Base-by-base conservation (phyloP, 257 asterid genomes). In the Eustoma russellianum region DNA sequence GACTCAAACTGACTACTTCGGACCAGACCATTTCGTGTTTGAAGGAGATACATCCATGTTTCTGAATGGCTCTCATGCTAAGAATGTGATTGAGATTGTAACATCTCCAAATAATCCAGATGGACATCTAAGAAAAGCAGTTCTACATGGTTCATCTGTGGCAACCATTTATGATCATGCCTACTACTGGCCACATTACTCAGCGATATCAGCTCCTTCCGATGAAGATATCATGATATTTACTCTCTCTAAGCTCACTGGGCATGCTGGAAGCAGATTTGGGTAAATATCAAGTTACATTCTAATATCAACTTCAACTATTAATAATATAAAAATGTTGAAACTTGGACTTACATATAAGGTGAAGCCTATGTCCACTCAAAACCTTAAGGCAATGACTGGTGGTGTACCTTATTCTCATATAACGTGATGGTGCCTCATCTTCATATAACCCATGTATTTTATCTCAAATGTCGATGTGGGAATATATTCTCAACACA, bases 31-130 rank as follows among this genome's bases (percentile, higher is more conserved):
- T 30, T 81, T 64, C 17, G 70, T 72, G 71, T 87, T 72, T n/a
- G 49, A 46, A 44, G 90, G 87, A 35, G 90, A 83, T 51, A 70
- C 74, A 8, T 52, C 67, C 6, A 8, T 38, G 52, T 43, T 66
- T 72, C 70, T 46, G 38, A 79, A 75, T 15, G 52, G 59, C 5
- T 62, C 85, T 8, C 61, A 68, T 40, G 59, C 43, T 14, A 33
- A 17, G 5, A 68, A 73, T 33, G 50, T 79, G 2, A 79, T 87
- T 35, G 94, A 87, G 70, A 74, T 79, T 15, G 94, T 87, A 57
- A 77, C 93, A 8, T 83, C 87, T 4, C 96, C 96, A 1, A 87
- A 81, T 46, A 83, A 87, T 67, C 94, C 94, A 5, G 87, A 83
- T 65, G 86, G 82, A 2, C 53, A 54, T 6, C 46, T 87, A 24